phyloP scores from a whole-genome alignment of 805 yeast genomes.

The Yarrowia sp. region DNA sequence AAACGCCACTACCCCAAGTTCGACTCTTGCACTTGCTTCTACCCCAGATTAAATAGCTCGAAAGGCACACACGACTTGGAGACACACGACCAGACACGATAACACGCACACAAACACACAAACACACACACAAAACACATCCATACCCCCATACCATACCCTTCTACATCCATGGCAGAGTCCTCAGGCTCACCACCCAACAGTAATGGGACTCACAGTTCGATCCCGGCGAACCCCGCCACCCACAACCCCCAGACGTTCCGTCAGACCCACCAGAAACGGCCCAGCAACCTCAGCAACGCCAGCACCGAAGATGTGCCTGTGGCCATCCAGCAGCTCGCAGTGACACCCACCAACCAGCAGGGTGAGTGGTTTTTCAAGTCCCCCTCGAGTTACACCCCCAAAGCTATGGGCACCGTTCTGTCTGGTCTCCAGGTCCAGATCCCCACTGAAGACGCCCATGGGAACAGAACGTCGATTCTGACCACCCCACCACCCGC shows the following conservation, averaged over 20 bases:
- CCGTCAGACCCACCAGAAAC: background rate
- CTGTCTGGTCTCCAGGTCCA: slow-evolving; percentile 29
- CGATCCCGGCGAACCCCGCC: background rate
- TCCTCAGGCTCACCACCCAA: slow-evolving; percentile 16
- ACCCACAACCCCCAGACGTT: too few relatives aligned
- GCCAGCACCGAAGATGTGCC: slow-evolving; percentile 15
- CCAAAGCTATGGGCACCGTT: slow-evolving; percentile 14
- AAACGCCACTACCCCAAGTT: too few relatives aligned
- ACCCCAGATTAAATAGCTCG: slow-evolving; percentile 6
- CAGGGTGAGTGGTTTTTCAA: slow-evolving; percentile 34
- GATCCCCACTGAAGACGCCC: slow-evolving; percentile 3
- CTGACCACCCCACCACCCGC: slow-evolving; percentile 3
- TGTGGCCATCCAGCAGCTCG: slow-evolving; percentile 25
- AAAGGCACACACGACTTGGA: background rate
- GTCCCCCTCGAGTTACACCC: slow-evolving; percentile 7
- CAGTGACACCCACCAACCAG: slow-evolving; percentile 30
- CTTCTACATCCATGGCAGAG: slow-evolving; percentile 7
- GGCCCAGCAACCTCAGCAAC: background rate
- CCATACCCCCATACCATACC: background rate
- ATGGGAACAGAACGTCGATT: background rate
- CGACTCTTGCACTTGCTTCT: background rate
- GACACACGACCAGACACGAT: background rate
- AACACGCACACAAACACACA: background rate
- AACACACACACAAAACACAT: background rate
- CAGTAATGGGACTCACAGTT: background rate